These are phyloP conservation scores for Cucurbita ficifolia DNA, from an alignment of 306 rosid genomes.

Conservation along the genomic window DNA sequence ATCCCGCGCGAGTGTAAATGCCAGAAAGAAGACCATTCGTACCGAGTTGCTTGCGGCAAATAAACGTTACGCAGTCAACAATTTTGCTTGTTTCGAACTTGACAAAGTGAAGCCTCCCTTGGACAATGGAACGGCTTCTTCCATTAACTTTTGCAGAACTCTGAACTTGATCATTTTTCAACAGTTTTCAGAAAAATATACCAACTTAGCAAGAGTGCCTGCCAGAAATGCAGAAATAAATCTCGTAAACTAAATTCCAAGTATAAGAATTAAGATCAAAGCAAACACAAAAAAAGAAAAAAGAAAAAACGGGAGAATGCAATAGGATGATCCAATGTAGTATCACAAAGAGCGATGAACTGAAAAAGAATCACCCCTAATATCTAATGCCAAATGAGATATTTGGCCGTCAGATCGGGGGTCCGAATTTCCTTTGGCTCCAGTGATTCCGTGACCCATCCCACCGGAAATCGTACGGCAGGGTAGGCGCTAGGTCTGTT, in stretches of 20 bases:
- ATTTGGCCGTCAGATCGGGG: slow-evolving; percentile 18
- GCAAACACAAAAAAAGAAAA: not conserved
- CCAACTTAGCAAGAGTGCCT: slow-evolving; percentile 81
- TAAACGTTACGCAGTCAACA: slow-evolving; percentile 63
- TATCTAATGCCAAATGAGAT: slow-evolving; percentile 75
- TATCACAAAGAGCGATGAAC: not conserved
- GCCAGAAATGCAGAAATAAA: not conserved
- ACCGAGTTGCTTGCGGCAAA: slow-evolving; percentile 52
- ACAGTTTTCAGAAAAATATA: slow-evolving; percentile 44
- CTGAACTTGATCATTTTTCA: slow-evolving; percentile 19
- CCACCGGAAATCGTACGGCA: not conserved
- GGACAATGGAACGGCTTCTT: slow-evolving; percentile 22
- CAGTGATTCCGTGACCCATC: slow-evolving; percentile 35
- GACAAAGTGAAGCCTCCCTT: slow-evolving; percentile 70
- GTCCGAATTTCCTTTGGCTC: slow-evolving; percentile 18
- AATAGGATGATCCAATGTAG: not conserved
- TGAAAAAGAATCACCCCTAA: slow-evolving; percentile 47
- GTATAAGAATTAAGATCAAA: not conserved
- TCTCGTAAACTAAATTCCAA: not conserved
- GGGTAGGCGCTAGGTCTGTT: not conserved
- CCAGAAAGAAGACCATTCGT: slow-evolving; percentile 29
- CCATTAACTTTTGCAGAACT: slow-evolving; percentile 19
- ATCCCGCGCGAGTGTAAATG: not conserved
- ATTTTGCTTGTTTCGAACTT: slow-evolving; percentile 80
- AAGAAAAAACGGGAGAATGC: not conserved